Conservation (phyloP, 2,329 filamentous ascomycete species). For the Iodosphaeria phyllophila region DNA sequence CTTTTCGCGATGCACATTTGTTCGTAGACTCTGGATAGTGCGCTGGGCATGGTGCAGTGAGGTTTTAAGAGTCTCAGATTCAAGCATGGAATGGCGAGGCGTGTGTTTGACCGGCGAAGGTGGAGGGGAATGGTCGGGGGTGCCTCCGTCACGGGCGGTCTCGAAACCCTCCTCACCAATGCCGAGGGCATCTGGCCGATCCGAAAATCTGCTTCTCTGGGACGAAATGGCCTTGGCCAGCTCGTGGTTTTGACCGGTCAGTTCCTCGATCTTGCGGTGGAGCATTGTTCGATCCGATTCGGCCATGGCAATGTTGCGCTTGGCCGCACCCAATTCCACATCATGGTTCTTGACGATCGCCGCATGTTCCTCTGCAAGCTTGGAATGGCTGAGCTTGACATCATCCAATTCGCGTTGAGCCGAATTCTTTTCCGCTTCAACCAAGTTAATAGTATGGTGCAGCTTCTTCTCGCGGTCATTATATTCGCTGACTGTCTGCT, state of each 20-base stretch:
- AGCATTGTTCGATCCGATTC: conserved; percentile 65
- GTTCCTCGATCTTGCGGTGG: conserved; percentile 72
- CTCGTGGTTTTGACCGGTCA: conserved; percentile 79
- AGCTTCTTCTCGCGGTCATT: conserved; percentile 71
- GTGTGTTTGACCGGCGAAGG: conserved; percentile 82
- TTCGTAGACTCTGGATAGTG: conserved; percentile 90
- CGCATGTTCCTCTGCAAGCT: conserved; percentile 63
- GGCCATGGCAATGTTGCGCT: conserved; percentile 58
- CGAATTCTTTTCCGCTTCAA: conserved; percentile 56
- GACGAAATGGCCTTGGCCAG: conserved; percentile 68
- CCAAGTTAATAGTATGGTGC: conserved; percentile 47
- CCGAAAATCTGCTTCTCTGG: conserved; percentile 46
- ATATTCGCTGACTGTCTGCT: conserved; percentile 54
- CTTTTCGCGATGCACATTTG: conserved; percentile 92
- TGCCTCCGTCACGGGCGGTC: conserved; percentile 47
- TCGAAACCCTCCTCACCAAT: conserved; percentile 44
- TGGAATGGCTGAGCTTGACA: conserved; percentile 60
- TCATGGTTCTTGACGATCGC: conserved; percentile 68
- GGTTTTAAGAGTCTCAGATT: conserved; percentile 87
- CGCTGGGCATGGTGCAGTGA: conserved; percentile 87
- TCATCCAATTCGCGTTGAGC: conserved; percentile 83
- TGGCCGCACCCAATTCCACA: conserved; percentile 68
- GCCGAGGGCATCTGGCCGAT: conserved; percentile 40
- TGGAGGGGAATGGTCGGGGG: conserved; percentile 79
- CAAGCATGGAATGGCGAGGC: conserved; percentile 77